phyloP scores from a whole-genome alignment of 345 rosid species.

The Lenwebbia sp. region DNA sequence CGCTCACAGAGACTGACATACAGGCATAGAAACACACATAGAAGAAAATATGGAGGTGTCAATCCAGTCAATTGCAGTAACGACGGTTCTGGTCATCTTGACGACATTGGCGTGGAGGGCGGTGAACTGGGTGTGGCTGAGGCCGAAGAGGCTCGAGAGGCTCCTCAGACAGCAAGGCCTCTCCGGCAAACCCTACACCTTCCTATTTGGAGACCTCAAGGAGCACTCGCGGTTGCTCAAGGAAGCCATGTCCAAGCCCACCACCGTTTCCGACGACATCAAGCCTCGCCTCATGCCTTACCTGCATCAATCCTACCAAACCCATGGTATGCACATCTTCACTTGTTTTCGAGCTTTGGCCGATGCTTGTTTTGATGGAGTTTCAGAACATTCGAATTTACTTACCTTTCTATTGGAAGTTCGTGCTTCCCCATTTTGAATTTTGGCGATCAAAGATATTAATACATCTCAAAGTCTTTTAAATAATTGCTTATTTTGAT shows the following conservation, averaged over 20 bases:
- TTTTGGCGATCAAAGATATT: not conserved
- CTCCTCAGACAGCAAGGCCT: conserved; percentile 15
- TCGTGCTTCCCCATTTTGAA: not conserved
- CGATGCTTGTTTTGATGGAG: not conserved
- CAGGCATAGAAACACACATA: too few relatives aligned
- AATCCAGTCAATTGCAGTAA: not conserved
- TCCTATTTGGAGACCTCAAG: too few relatives aligned
- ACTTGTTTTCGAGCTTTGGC: not conserved
- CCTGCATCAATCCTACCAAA: not conserved
- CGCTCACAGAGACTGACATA: not conserved
- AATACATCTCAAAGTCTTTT: not conserved
- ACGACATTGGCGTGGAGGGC: not conserved
- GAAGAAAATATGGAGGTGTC: not conserved
- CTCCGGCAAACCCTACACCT: conserved; percentile 3
- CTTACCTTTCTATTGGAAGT: not conserved
- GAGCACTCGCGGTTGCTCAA: not conserved
- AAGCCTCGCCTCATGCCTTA: conserved; percentile 6
- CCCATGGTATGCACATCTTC: conserved; percentile 7
- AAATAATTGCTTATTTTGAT: not conserved
- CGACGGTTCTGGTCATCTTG: not conserved
- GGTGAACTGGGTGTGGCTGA: conserved; percentile 22
- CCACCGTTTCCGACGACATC: conserved; percentile 1
- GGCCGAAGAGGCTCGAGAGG: conserved; percentile 21
- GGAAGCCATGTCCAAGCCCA: conserved; percentile 9
- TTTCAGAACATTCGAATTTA: not conserved